phyloP scores from a whole-genome alignment of 306 rosid species.

The Glycine latifolia region DNA sequence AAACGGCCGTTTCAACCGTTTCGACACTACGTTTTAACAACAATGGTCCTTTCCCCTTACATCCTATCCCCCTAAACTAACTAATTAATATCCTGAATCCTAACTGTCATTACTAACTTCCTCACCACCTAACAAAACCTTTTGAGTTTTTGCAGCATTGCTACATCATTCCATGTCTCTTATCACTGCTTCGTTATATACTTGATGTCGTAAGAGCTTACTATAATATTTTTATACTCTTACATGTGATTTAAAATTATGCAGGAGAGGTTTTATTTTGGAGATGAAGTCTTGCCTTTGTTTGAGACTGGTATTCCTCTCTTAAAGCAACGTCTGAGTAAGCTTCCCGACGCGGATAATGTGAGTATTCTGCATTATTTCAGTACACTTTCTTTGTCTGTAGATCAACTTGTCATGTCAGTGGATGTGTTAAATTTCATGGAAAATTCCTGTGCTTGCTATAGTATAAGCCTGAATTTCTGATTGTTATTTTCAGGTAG shows the following conservation, averaged over 20 bases:
- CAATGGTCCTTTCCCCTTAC: too few relatives aligned
- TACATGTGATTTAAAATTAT: constrained; percentile 22
- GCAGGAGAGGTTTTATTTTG: constrained; percentile 98
- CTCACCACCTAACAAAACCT: background rate
- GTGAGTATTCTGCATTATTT: constrained; percentile 50
- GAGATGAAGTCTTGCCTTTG: constrained; percentile 95
- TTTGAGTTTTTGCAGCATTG: constrained; percentile 9
- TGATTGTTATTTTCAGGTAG: constrained; percentile 66
- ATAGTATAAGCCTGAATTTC: constrained; percentile 27
- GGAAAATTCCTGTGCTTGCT: background rate
- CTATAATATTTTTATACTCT: background rate
- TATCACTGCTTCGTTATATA: background rate
- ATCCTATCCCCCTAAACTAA: too few relatives aligned
- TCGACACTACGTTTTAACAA: too few relatives aligned
- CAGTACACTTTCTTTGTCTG: background rate
- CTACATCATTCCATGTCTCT: constrained; percentile 20
- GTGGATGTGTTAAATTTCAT: constrained; percentile 6
- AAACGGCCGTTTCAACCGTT: too few relatives aligned
- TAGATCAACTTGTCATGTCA: background rate
- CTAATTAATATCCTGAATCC: too few relatives aligned
- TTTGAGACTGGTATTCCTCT: constrained; percentile 98
- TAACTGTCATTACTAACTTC: too few relatives aligned
- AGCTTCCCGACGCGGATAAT: constrained; percentile 81
- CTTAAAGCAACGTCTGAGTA: constrained; percentile 80
- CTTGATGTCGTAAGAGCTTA: background rate